phyloP scores from a whole-genome alignment of 2,329 filamentous ascomycete genomes.

The Daldinia eschscholtzii region DNA sequence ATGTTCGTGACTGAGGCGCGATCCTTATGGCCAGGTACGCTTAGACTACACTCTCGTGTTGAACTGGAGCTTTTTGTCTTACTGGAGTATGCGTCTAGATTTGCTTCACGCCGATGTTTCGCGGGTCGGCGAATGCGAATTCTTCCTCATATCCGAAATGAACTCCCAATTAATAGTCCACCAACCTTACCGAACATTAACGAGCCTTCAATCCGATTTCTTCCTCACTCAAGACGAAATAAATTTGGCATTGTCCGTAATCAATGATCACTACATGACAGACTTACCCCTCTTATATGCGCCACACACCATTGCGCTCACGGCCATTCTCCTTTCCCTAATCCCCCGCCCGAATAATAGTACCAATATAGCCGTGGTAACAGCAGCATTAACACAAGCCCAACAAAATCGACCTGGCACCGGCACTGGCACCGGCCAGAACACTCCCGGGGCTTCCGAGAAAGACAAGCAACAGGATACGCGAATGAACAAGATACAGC shows the following conservation, averaged over 20 bases:
- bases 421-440: conserved; percentile 43
- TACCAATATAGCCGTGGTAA: conserved; percentile 63
- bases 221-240: conserved; percentile 82
- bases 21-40: conserved; percentile 80
- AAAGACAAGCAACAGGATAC: conserved; percentile 66
- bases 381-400: conserved; percentile 63
- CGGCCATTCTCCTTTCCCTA: conserved; percentile 85
- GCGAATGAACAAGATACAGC: conserved; percentile 73
- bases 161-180: conserved; percentile 89
- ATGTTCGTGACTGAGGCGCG: conserved; percentile 89
- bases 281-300: conserved; percentile 88
- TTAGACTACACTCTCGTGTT: conserved; percentile 12
- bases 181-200: conserved; percentile 88
- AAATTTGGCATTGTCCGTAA: conserved; percentile 81
- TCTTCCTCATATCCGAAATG: conserved; percentile 91
- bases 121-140: conserved; percentile 93
- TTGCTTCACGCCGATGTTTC: conserved; percentile 78
- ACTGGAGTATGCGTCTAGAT: conserved; percentile 59
- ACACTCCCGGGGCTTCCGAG: conserved; percentile 45
- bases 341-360: conserved; percentile 74
- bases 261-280: conserved; percentile 94
- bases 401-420: conserved; percentile 50
- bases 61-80: conserved; percentile 16
- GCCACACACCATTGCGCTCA: conserved; percentile 90
- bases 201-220: conserved; percentile 77